phyloP scores from a whole-genome alignment of 2,329 filamentous ascomycete species.

The Colletotrichum spaethianum region DNA sequence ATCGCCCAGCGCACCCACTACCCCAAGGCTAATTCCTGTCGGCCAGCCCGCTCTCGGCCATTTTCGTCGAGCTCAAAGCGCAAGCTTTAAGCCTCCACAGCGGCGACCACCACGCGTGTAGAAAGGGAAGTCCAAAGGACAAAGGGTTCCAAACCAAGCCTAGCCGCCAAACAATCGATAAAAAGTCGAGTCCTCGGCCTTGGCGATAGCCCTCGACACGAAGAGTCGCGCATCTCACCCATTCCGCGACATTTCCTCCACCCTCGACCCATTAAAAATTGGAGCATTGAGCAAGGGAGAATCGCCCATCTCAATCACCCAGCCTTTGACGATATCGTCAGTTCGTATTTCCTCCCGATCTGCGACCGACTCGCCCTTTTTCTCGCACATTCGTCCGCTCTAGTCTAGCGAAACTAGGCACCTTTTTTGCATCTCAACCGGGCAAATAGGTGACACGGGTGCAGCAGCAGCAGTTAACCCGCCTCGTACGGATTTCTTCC shows the following conservation, averaged over 20 bases:
- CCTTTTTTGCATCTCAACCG: conserved; percentile 16
- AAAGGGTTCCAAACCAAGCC: conserved; percentile 28
- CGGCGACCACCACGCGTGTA: conserved; percentile 8
- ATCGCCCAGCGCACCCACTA: conserved; percentile 21
- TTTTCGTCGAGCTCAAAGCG: conserved; percentile 39
- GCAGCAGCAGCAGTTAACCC: conserved; percentile 27
- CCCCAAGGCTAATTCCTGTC: conserved; percentile 27
- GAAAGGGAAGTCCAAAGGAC: conserved; percentile 21
- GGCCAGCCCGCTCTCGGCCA: conserved; percentile 39
- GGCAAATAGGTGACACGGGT: conserved; percentile 27
- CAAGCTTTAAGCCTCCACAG: conserved; percentile 27
- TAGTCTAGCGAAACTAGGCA: conserved; percentile 8
- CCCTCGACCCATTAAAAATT: conserved; percentile 34
- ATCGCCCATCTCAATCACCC: conserved; percentile 35
- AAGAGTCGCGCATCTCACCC: conserved; percentile 13
- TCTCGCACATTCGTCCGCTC: neutral
- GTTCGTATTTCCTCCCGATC: conserved; percentile 12
- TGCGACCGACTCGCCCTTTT: neutral
- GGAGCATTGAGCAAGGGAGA: conserved; percentile 39
- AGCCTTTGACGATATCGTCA: conserved; percentile 31
- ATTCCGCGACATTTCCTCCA: conserved; percentile 31
- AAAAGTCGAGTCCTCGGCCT: conserved; percentile 20
- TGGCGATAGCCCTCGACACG: conserved; percentile 20
- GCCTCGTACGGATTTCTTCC: conserved; percentile 11
- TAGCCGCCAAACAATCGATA: conserved; percentile 6